Percentiles rank a stretch among this genome's conserved stretches.
These are phyloP conservation scores for Amanita subjunquillea DNA, from an alignment of 768 basidiomycete species.

Conservation along the genomic window DNA sequence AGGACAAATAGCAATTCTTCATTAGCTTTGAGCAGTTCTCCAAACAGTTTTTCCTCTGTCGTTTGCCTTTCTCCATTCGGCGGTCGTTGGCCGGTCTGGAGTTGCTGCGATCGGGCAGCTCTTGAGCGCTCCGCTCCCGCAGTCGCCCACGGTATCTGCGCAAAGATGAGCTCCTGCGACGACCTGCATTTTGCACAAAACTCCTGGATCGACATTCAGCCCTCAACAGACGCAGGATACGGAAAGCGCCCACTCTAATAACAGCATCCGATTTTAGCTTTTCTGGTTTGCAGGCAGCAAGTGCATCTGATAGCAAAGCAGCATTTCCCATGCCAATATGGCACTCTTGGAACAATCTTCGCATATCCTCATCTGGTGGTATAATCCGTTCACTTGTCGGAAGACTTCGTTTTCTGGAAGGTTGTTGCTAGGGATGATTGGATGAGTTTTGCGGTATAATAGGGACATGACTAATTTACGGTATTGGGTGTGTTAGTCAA, in stretches of 20 bases:
- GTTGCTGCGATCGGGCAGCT: slow-evolving; percentile 16
- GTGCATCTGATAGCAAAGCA: slow-evolving; percentile 55
- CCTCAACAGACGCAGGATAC: background rate
- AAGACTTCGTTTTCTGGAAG: slow-evolving; percentile 27
- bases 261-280: slow-evolving; percentile 55
- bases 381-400: slow-evolving; percentile 34
- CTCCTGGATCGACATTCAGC: slow-evolving; percentile 43
- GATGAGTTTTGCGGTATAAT: background rate
- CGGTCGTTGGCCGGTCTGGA: slow-evolving; percentile 20
- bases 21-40: slow-evolving; percentile 63
- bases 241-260: slow-evolving; percentile 45
- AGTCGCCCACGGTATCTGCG: slow-evolving; percentile 88
- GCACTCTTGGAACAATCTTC: slow-evolving; percentile 77
- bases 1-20: slow-evolving; percentile 59
- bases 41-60: slow-evolving; percentile 65
- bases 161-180: slow-evolving; percentile 77
- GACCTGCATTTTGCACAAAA: slow-evolving; percentile 70
- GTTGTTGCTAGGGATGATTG: background rate
- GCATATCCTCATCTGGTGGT: slow-evolving; percentile 77
- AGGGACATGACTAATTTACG: slow-evolving; percentile 5
- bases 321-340: slow-evolving; percentile 80
- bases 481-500: background rate
- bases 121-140: slow-evolving; percentile 72
- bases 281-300: slow-evolving; percentile 61
- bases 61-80: slow-evolving; percentile 23